Evolutionary conservation across 139 green algal species (phyloP).

Genomic region (Protoeuglena noctilucae): DNA sequence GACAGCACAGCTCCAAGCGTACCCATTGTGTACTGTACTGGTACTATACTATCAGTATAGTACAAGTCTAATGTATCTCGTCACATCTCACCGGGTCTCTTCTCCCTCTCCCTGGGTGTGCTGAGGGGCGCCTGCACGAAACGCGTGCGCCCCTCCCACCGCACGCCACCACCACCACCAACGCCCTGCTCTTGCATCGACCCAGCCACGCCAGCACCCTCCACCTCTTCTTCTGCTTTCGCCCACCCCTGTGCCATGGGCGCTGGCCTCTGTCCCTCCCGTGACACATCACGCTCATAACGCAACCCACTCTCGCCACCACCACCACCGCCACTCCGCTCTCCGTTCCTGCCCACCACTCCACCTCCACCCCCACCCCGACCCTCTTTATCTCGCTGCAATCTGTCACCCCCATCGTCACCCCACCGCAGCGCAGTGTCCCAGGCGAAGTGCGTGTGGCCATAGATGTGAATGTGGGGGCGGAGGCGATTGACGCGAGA

Average conservation of each 20-base stretch:
- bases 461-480: conserved; percentile 54
- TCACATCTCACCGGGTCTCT: conserved; percentile 19
- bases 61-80: conserved; percentile 1
- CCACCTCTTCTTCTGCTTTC: too few species aligned
- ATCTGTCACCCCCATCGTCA: too few species aligned
- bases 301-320: too few species aligned
- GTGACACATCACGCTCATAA: too few species aligned
- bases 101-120: conserved; percentile 41
- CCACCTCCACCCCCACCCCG: too few species aligned
- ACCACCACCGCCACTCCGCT: too few species aligned
- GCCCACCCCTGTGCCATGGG: too few species aligned
- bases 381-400: too few species aligned
- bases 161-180: neutral
- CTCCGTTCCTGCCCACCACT: too few species aligned
- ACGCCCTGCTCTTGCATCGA: neutral
- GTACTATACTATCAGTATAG: neutral
- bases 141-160: conserved; percentile 18
- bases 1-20: conserved; percentile 1
- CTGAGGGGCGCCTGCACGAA: conserved; percentile 57
- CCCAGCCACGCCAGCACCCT: neutral
- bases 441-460: conserved; percentile 69
- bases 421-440: conserved; percentile 31
- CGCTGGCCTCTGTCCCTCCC: too few species aligned
- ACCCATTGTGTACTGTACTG: neutral
- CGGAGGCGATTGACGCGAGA: conserved; percentile 28